Evolutionary conservation across 345 rosid genomes (phyloP).

Genomic region (Gossypium herbaceum): DNA sequence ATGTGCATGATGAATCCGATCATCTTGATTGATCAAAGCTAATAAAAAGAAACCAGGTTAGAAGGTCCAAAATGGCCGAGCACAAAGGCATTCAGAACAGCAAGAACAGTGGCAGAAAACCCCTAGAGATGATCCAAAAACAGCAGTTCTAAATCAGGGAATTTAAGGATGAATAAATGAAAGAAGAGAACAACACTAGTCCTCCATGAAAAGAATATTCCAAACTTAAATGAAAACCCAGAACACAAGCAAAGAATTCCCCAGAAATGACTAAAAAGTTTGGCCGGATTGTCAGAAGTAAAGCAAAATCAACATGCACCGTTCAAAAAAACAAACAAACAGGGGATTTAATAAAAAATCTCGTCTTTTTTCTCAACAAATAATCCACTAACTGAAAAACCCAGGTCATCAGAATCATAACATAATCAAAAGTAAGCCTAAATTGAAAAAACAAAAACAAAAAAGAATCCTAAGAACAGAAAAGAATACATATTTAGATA

Average conservation of each 20-base stretch:
- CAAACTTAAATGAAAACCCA: conserved; percentile 33
- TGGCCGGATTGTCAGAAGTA: conserved; percentile 17
- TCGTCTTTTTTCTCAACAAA: conserved; percentile 5
- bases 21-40: conserved; percentile 10
- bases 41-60: conserved; percentile 11
- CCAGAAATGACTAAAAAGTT: conserved; percentile 22
- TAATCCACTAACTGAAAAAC: conserved; percentile 9
- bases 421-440: conserved; percentile 18
- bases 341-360: conserved; percentile 19
- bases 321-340: conserved; percentile 26
- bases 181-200: conserved; percentile 35
- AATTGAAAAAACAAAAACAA: conserved; percentile 13
- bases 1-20: conserved; percentile 2
- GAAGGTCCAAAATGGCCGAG: conserved; percentile 18
- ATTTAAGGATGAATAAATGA: background rate
- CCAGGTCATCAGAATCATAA: conserved; percentile 34
- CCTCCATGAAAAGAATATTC: conserved; percentile 40
- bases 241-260: conserved; percentile 37
- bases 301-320: conserved; percentile 15
- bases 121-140: conserved; percentile 4
- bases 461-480: conserved; percentile 5
- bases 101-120: conserved; percentile 10
- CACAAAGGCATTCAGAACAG: conserved; percentile 11
- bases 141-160: background rate
- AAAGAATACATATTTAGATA: conserved; percentile 23